Percentiles rank a stretch among this genome's conserved stretches.
phyloP scores from a whole-genome alignment of 73 alveolate species.

The Uronychia binucleata region DNA sequence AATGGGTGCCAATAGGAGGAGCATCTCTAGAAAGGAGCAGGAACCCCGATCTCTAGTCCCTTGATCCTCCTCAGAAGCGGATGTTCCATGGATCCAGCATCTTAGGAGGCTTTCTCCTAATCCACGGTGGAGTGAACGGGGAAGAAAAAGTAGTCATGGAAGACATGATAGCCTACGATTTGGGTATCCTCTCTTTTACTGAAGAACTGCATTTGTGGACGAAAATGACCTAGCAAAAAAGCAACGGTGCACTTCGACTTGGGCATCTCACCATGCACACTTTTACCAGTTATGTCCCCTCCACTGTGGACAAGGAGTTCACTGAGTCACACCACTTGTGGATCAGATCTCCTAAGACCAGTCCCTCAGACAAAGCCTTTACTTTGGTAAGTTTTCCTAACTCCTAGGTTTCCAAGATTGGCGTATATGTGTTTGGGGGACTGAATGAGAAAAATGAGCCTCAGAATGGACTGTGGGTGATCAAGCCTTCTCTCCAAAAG shows the following conservation, averaged over 20 bases:
- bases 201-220: slow-evolving; percentile 26
- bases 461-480: slow-evolving; percentile 11
- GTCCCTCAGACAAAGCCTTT: neutral
- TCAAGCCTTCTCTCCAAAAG: slow-evolving; percentile 9
- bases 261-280: slow-evolving; percentile 20
- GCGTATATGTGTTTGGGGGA: slow-evolving; percentile 30
- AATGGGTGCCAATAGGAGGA: neutral
- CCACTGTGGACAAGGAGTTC: no score
- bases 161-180: slow-evolving; percentile 31
- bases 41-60: slow-evolving; percentile 3
- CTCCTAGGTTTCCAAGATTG: no score
- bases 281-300: no score
- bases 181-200: neutral
- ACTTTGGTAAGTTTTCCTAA: no score
- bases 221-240: slow-evolving; percentile 5
- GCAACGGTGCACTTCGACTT: no score
- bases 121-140: slow-evolving; percentile 63
- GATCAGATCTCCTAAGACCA: neutral
- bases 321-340: no score
- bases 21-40: neutral
- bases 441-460: neutral
- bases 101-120: slow-evolving; percentile 35
- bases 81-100: slow-evolving; percentile 23
- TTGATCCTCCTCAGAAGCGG: slow-evolving; percentile 46
- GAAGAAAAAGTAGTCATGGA: slow-evolving; percentile 35